Percentiles rank a stretch among this genome's conserved stretches.
These are phyloP conservation scores for Onygena corvina DNA, from an alignment of 2,329 filamentous ascomycete species.

Conservation along the genomic window DNA sequence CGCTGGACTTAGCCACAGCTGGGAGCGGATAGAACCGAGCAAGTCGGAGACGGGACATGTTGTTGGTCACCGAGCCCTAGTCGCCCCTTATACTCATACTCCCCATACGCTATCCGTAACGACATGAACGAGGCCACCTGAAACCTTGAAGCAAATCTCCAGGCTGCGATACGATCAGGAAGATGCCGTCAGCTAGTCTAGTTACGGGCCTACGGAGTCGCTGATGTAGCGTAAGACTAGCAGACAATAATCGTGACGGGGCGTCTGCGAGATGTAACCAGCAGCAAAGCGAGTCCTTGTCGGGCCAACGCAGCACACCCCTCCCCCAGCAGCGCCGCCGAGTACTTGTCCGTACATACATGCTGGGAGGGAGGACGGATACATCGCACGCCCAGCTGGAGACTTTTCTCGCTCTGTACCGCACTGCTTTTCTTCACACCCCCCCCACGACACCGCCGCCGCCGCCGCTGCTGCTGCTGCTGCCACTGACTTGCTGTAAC, in stretches of 20 bases:
- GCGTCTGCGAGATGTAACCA: conserved; percentile 5
- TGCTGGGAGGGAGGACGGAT: no score
- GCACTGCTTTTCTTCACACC: no score
- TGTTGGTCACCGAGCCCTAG: background rate
- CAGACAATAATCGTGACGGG: conserved; percentile 7
- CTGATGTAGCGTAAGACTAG: conserved; percentile 5
- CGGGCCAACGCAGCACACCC: conserved; percentile 5
- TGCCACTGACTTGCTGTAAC: background rate
- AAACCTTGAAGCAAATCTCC: background rate
- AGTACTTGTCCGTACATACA: no score
- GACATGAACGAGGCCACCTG: background rate
- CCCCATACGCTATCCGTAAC: background rate
- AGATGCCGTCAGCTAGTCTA: background rate
- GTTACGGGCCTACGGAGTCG: conserved; percentile 3
- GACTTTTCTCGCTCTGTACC: no score
- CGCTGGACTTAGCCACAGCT: background rate
- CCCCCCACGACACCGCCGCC: background rate
- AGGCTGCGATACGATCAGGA: background rate
- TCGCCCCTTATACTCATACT: background rate
- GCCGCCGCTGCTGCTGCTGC: background rate
- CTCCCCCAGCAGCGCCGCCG: background rate
- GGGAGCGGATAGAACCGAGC: background rate
- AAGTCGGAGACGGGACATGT: conserved; percentile 2
- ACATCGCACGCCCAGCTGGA: no score
- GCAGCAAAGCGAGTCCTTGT: conserved; percentile 4